phyloP scores from a whole-genome alignment of 495 filamentous ascomycete genomes.

The Poronia punctata region DNA sequence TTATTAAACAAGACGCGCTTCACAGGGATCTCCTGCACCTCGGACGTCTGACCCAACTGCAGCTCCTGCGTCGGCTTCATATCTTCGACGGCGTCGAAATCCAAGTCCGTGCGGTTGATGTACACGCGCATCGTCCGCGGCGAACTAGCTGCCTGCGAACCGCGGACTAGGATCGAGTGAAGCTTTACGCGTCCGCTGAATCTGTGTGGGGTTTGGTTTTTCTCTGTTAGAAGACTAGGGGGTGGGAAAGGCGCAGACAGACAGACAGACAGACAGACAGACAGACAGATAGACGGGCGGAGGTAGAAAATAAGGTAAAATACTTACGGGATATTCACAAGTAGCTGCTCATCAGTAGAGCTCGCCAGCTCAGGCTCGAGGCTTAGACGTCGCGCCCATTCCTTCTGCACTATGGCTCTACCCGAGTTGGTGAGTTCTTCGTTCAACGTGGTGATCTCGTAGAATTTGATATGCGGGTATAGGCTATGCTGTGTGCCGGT shows the following conservation, averaged over 20 bases:
- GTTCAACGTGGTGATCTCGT: constrained; percentile 77
- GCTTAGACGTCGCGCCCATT: constrained; percentile 73
- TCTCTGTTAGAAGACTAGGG: background rate
- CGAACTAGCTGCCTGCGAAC: constrained; percentile 60
- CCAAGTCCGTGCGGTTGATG: constrained; percentile 77
- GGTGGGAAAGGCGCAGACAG: background rate
- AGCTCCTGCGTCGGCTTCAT: constrained; percentile 66
- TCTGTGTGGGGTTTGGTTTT: constrained; percentile 36
- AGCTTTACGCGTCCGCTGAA: constrained; percentile 92
- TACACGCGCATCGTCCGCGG: constrained; percentile 78
- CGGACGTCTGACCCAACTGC: constrained; percentile 67
- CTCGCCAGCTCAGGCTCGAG: constrained; percentile 68
- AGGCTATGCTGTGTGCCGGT: constrained; percentile 82
- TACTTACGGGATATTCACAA: constrained; percentile 85
- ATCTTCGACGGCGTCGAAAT: constrained; percentile 70
- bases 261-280: background rate
- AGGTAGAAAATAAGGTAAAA: background rate
- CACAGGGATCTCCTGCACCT: constrained; percentile 78
- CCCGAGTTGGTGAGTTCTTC: constrained; percentile 64
- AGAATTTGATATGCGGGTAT: constrained; percentile 87
- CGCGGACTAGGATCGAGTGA: constrained; percentile 78
- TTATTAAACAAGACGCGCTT: constrained; percentile 84
- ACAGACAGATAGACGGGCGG: constrained; percentile 4
- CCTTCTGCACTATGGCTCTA: constrained; percentile 73
- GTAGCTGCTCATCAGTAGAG: constrained; percentile 85